Percentiles rank a stretch among this genome's conserved stretches.
phyloP scores from a whole-genome alignment of 148 eudicot species.

The Chenopodium formosanum region DNA sequence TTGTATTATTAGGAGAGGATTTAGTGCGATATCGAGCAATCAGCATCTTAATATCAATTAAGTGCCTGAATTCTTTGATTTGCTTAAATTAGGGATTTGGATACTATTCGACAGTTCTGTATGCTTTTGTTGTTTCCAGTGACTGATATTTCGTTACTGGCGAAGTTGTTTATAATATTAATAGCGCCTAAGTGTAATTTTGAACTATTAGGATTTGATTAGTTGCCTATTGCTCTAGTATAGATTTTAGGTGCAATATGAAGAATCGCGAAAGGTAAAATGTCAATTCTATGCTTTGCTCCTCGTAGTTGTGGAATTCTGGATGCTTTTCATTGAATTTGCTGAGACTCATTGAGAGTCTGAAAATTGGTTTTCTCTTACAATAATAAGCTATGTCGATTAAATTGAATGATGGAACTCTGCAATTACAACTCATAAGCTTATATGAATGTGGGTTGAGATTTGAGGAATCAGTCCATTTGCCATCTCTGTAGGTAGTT shows the following conservation, averaged over 20 bases:
- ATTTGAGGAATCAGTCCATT: not conserved
- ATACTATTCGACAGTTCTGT: not conserved
- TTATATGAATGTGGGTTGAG: not conserved
- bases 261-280: not conserved
- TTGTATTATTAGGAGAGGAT: not conserved
- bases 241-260: not conserved
- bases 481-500: not conserved
- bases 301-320: not conserved
- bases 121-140: conserved; percentile 7
- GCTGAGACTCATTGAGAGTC: not conserved
- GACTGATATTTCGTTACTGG: not conserved
- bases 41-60: not conserved
- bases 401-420: too few species aligned
- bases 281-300: not conserved
- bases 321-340: not conserved
- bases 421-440: not conserved
- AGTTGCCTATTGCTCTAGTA: not conserved
- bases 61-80: not conserved
- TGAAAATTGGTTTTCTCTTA: not conserved
- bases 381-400: not conserved
- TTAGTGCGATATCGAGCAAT: not conserved
- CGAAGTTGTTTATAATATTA: not conserved
- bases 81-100: not conserved
- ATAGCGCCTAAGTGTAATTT: not conserved
- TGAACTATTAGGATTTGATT: not conserved